Base-by-base conservation (phyloP, 2,329 filamentous ascomycete genomes). In the Aspergillus sp. region DNA sequence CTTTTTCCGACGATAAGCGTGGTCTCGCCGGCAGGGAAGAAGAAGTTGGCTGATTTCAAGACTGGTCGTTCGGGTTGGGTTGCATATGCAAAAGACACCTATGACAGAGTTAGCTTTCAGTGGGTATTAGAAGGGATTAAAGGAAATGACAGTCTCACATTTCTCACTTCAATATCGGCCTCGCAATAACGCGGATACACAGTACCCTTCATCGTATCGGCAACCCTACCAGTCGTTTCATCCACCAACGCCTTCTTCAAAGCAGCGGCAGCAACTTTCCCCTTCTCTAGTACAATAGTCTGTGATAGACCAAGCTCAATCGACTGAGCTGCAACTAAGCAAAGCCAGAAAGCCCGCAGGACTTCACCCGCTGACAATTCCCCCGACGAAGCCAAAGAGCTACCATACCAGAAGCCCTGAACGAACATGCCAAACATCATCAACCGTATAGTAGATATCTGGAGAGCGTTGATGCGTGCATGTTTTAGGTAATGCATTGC, bases 351-450 rank as follows among this genome's bases (percentile, higher is more conserved):
- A 0, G 88, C 86, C 0, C 87, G 93, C 40, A 96, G 66, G 3
- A 94, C 79, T 46, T 83, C 73, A 0, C 83, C 86, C 0, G 87
- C 71, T 7, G 72, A 74, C 8, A 80, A 69, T 1, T 74, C 64
- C 1, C 80, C 81, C 1, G 76, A 67, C 7, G 74, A 72, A 7
- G 93, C 81, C 1, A 95, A 75, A 1, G 79, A 71, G 29, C 84
- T 78, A 0, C 89, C 90, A 56, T 90, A 94, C 80, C 87, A 95
- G 59, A 97, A 96, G 0, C 89, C 90, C 48, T 89, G 78, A 0
- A 94, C 83, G 54, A 97, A 96, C 62, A 96, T 82, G 1, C 74
- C 75, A 3, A 88, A 77, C 29, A 85, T 82, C 71, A 89, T 82
- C 54, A 94, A 79, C 41, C 84, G 82, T 44, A 87, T 76, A 42